Evolutionary conservation across 345 rosid species (phyloP).

Genomic region (Fremontodendron californicum): DNA sequence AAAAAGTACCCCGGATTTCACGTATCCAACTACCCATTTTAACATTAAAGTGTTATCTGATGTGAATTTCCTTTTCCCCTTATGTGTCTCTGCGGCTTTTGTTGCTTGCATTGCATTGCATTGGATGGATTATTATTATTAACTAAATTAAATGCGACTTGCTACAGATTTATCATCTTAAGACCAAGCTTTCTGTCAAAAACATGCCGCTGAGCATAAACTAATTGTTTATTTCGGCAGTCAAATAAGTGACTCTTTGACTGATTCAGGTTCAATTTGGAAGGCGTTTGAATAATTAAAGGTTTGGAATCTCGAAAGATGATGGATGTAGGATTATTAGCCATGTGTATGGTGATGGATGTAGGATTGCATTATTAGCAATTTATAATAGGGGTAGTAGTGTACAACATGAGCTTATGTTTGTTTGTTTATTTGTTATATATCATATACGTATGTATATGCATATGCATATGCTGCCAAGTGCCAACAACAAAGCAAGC

Average conservation of each 20-base stretch:
- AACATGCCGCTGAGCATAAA: too few relatives aligned
- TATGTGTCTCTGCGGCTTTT: conserved; percentile 12
- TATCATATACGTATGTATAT: too few relatives aligned
- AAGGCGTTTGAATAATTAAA: not conserved
- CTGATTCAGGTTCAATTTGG: too few relatives aligned
- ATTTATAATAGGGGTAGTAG: not conserved
- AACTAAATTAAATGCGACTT: too few relatives aligned
- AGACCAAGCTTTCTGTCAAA: not conserved
- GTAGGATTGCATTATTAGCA: conserved; percentile 6
- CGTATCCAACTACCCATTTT: conserved; percentile 26
- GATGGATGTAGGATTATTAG: not conserved
- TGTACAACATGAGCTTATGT: not conserved
- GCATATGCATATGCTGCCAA: not conserved
- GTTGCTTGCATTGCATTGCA: not conserved
- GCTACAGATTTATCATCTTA: not conserved
- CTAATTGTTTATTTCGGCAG: too few relatives aligned
- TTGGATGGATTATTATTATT: too few relatives aligned
- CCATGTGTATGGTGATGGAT: conserved; percentile 23
- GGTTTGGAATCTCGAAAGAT: not conserved
- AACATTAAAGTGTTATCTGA: conserved; percentile 21
- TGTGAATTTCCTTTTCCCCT: conserved; percentile 17
- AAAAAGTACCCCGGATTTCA: conserved; percentile 25
- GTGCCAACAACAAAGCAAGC: not conserved
- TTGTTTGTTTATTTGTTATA: too few relatives aligned
- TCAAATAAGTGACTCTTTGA: too few relatives aligned